Conservation (phyloP, 805 yeast genomes). For the Zygoascus biomembranicola region DNA sequence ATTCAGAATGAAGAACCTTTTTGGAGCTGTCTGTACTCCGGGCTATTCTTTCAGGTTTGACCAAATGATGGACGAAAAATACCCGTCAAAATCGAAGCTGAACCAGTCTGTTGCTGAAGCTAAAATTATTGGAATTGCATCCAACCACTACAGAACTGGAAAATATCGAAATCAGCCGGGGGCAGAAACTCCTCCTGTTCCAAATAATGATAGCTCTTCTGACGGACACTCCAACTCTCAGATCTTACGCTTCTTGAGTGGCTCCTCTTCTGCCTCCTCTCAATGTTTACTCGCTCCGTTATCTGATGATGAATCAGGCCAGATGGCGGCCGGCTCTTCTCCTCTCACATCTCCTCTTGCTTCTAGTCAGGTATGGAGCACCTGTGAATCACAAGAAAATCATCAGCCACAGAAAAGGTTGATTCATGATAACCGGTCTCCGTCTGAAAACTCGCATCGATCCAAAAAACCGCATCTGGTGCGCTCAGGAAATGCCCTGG, state of each 20-base stretch:
- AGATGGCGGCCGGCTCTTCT: neutral
- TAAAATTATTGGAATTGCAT: neutral
- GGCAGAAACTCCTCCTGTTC: neutral
- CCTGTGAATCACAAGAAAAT: no score
- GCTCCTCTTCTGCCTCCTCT: neutral
- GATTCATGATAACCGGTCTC: no score
- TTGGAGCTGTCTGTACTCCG: conserved; percentile 13
- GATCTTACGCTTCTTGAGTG: neutral
- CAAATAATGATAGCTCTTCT: neutral
- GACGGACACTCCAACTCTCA: neutral
- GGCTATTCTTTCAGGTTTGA: conserved; percentile 9
- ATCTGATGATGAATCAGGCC: neutral
- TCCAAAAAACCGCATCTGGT: neutral
- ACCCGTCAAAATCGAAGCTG: neutral
- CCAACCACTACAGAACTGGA: neutral
- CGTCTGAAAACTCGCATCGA: neutral
- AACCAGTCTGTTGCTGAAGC: neutral
- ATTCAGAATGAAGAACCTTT: conserved; percentile 10
- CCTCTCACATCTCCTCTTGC: neutral
- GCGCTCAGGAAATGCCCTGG: neutral
- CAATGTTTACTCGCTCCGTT: neutral
- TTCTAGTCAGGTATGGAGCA: neutral
- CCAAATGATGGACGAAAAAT: conserved; percentile 2
- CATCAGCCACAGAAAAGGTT: no score
- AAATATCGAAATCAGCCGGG: neutral